Evolutionary conservation across 768 basidiomycete genomes (phyloP).

Genomic region (Cubamyces sp.): DNA sequence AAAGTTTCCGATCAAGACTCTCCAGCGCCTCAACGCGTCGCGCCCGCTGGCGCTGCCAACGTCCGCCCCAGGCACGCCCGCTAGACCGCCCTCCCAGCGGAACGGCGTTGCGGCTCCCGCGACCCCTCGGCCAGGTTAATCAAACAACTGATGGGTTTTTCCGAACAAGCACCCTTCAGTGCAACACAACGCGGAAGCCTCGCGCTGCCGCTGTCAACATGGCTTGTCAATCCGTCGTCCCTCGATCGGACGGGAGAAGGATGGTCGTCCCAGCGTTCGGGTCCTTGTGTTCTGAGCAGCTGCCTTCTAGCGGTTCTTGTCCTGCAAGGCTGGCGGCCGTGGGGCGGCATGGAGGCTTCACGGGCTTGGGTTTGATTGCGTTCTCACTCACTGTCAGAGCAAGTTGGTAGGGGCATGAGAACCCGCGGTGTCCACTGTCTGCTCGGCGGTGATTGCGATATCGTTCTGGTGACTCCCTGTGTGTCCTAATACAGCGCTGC

Average conservation of each 20-base stretch:
- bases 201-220: constrained; percentile 1
- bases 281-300: neutral
- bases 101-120: constrained; percentile 20
- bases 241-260: constrained; percentile 7
- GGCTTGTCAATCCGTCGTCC: neutral
- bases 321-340: neutral
- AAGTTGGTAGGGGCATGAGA: constrained; percentile 11
- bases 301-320: constrained; percentile 5
- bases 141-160: constrained; percentile 1
- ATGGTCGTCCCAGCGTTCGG: neutral
- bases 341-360: neutral
- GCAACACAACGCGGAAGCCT: neutral
- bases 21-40: constrained; percentile 76
- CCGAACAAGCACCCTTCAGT: constrained; percentile 2
- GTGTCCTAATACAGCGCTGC: neutral
- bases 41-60: constrained; percentile 29
- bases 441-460: constrained; percentile 18
- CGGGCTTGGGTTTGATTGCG: neutral
- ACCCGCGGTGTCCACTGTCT: constrained; percentile 3
- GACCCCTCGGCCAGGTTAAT: constrained; percentile 18
- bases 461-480: neutral
- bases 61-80: constrained; percentile 13
- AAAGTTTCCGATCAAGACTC: constrained; percentile 92
- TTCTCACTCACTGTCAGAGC: constrained; percentile 17
- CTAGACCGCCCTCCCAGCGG: constrained; percentile 7